Evolutionary conservation across 1,139 yeast species (phyloP).

Genomic region (Blastobotrys proliferans): DNA sequence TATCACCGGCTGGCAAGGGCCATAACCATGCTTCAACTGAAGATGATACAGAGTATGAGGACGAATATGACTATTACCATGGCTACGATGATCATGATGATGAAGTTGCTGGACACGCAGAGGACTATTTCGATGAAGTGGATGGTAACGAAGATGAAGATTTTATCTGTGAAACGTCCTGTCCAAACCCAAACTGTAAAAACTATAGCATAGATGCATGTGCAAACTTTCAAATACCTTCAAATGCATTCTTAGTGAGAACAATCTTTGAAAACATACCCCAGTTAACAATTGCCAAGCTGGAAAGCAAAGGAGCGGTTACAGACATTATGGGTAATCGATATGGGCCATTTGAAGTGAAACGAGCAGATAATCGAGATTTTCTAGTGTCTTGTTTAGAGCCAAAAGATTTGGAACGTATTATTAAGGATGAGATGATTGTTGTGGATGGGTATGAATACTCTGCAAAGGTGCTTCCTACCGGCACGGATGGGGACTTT

Average conservation of each 20-base stretch:
- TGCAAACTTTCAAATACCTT: slow-evolving; percentile 17
- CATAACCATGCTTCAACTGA: slow-evolving; percentile 4
- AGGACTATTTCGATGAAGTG: slow-evolving; percentile 9
- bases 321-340: slow-evolving; percentile 9
- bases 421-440: slow-evolving; percentile 15
- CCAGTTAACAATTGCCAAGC: slow-evolving; percentile 10
- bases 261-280: slow-evolving; percentile 11
- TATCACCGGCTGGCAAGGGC: slow-evolving; percentile 8
- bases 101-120: slow-evolving; percentile 5
- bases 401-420: slow-evolving; percentile 10
- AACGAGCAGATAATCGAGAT: slow-evolving; percentile 13
- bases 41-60: slow-evolving; percentile 10
- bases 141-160: slow-evolving; percentile 9
- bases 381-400: slow-evolving; percentile 13
- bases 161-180: slow-evolving; percentile 13
- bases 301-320: slow-evolving; percentile 5
- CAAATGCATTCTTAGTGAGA: slow-evolving; percentile 18
- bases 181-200: slow-evolving; percentile 21
- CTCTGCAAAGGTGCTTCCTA: slow-evolving; percentile 16
- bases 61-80: slow-evolving; percentile 12
- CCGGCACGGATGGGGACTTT: slow-evolving; percentile 17
- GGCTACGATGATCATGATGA: slow-evolving; percentile 10
- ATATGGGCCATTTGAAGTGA: slow-evolving; percentile 12
- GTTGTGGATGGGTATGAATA: slow-evolving; percentile 9
- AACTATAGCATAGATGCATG: slow-evolving; percentile 16